Evolutionary conservation across 768 basidiomycete species (phyloP), one percentile per base, ranked within the genome.

Genomic region (Rubroboletus satanas): DNA sequence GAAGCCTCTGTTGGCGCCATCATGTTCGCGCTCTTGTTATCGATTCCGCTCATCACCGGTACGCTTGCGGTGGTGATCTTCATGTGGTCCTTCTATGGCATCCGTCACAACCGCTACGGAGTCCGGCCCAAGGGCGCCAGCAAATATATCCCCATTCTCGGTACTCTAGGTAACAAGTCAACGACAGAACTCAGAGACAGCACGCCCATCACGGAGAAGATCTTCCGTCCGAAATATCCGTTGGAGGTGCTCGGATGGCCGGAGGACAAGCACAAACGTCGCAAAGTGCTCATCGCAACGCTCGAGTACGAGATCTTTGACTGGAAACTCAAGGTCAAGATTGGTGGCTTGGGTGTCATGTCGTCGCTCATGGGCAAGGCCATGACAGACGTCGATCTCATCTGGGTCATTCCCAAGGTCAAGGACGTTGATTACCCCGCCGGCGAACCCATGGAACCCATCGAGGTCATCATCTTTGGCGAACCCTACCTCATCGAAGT

Each of bases 271-370:
- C 80, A 86, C 65, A 97, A 96, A 73, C 84, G 93, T 45, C 81
- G 94, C 68, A 92, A 88, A 71, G 92, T 95, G 28, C 80, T 97
- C 43, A 97, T 97, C 57, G 77, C 94, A 17, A 96, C 94, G 0
- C 79, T 97, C 48, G 94, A 97, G 73, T 97, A 97, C 73, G 94
- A 97, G 71, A 90, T 97, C 67, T 85, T 97, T 65, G 94, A 96
- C 67, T 97, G 94, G 93, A 95, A 95, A 73, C 73, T 95, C 58
- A 97, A 97, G 73, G 94, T 97, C 77, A 96, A 96, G 79, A 96
- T 96, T 60, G 94, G 94, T 75, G 94, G 94, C 72, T 79, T 97
- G 18, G 94, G 94, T 78, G 94, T 96, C 75, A 97, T 97, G 94
- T 96, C 94, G 4, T 87, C 87, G 71, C 77, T 97, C 35, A 97